phyloP scores from a whole-genome alignment of 2,329 filamentous ascomycete genomes.

The Fusarium newnesense region DNA sequence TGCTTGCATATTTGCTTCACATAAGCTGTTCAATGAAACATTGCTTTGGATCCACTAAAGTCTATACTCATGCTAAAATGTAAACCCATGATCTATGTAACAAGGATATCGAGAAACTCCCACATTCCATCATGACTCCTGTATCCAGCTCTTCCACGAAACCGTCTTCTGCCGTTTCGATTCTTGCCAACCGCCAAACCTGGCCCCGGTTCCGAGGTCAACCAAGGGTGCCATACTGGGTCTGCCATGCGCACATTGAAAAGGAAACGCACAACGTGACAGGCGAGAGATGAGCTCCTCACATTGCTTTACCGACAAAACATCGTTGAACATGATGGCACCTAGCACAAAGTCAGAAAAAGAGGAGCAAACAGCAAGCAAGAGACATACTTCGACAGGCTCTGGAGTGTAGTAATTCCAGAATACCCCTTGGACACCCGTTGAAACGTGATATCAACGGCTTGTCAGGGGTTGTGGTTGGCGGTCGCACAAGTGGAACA shows the following conservation, averaged over 20 bases:
- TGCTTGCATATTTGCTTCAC: background rate
- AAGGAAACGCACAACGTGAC: constrained; percentile 75
- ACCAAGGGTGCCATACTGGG: constrained; percentile 73
- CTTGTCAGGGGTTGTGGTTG: constrained; percentile 16
- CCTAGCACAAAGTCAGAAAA: constrained; percentile 46
- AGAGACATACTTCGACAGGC: constrained; percentile 72
- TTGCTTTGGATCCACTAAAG: background rate
- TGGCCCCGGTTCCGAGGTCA: constrained; percentile 54
- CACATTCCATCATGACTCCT: background rate
- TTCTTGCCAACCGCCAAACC: constrained; percentile 44
- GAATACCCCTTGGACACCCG: constrained; percentile 77
- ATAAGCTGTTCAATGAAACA: background rate
- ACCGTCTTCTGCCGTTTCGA: background rate
- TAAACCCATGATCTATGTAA: background rate
- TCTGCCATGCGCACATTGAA: constrained; percentile 84
- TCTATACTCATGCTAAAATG: background rate
- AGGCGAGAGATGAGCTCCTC: constrained; percentile 65
- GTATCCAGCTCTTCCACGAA: constrained; percentile 37
- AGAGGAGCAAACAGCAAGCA: rapidly evolving
- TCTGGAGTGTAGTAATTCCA: constrained; percentile 80
- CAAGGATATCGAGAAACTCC: background rate
- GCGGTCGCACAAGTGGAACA: constrained; percentile 1
- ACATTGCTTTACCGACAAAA: constrained; percentile 68
- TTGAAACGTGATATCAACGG: constrained; percentile 72
- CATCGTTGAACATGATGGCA: constrained; percentile 89